Evolutionary conservation across 495 filamentous ascomycete genomes (phyloP), one percentile per base, ranked within the genome.

Genomic region (Amorphotheca resinae): DNA sequence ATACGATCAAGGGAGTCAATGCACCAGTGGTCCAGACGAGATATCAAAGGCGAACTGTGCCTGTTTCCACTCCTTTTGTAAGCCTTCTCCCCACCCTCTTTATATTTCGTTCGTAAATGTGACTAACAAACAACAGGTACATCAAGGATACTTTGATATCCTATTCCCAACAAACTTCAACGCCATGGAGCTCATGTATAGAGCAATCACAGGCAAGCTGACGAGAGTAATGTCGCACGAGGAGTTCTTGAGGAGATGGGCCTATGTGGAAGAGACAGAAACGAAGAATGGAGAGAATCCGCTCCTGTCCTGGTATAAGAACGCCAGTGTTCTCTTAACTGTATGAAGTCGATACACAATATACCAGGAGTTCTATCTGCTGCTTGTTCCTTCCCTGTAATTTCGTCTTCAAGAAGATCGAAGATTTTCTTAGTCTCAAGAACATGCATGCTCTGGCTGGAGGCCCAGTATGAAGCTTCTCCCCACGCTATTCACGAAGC

Each of bases 111-210:
- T 4, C 9, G 20, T 3, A 23, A 30, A 16, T 30, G 1, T 1
- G 14, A 15, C 34, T 39, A n/a, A 45, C 4, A 1, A 2, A 22
- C 4, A 22, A 6, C 49, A 93, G 86, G 86, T 95, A 14, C 86
- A 94, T 50, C 93, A 99, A 66, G 93, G 91, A 9, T 94, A 93
- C 62, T 99, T 99, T 53, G 93, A 96, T 60, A 95, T 99, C 59
- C 76, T 99, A 54, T 99, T 99, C 64, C 91, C 91, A 0, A 96
- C 89, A 9, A 79, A 99, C 58, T 99, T 96, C 61, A 68, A 73
- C 25, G 78, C 87, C 30, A 73, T 88, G 59, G 84, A 95, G 59
- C 78, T 82, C 51, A 74, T 95, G 47, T 98, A 98, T 63, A 76
- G 81, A 38, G 87, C 86, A 22, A 69, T 95, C 42, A 98, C 91